These are phyloP conservation scores for Populus tomentosa DNA, from an alignment of 441 rosid genomes.

Conservation along the genomic window DNA sequence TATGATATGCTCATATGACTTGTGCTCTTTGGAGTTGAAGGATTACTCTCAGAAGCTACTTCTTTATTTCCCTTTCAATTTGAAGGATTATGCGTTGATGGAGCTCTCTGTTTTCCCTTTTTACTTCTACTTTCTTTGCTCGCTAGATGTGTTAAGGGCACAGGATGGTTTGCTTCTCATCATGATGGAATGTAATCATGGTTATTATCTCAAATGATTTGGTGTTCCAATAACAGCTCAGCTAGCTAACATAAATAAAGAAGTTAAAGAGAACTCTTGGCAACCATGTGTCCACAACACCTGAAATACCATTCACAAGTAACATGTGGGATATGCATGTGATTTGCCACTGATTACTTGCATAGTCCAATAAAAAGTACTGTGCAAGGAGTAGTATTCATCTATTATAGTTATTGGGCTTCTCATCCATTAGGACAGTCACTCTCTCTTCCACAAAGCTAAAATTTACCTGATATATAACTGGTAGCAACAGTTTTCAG, in stretches of 20 bases:
- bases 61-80: background rate
- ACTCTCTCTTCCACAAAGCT: too few relatives aligned
- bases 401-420: background rate
- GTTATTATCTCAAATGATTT: background rate
- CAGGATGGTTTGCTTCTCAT: background rate
- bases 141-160: background rate
- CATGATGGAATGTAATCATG: background rate
- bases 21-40: background rate
- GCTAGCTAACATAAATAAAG: background rate
- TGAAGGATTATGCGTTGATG: background rate
- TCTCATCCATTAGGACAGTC: background rate
- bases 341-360: background rate
- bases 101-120: background rate
- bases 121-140: background rate
- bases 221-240: background rate
- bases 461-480: too few relatives aligned
- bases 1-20: background rate
- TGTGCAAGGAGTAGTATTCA: background rate
- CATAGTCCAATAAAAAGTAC: background rate
- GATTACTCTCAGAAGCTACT: background rate
- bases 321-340: background rate
- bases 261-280: background rate
- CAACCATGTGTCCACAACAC: background rate
- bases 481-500: too few relatives aligned
- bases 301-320: background rate